phyloP scores from a whole-genome alignment of 1,284 basidiomycete genomes.

The Papiliotrema nemorosa region DNA sequence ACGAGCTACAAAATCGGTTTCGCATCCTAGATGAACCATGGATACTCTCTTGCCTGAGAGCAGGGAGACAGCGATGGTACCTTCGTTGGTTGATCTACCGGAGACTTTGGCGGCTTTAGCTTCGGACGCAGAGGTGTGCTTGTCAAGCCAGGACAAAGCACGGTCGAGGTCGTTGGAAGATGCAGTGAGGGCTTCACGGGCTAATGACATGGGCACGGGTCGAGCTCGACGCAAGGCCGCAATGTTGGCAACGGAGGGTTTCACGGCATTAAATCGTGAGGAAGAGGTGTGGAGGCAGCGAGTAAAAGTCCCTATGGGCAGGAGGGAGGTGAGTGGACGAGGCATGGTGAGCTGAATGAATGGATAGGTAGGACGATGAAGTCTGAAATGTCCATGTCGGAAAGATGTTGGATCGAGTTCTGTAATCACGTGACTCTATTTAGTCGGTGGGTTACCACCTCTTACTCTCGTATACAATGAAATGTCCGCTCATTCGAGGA shows the following conservation, averaged over 20 bases:
- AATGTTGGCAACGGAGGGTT: conserved; percentile 66
- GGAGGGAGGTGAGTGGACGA: background rate
- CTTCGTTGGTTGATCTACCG: conserved; percentile 68
- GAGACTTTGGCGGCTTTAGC: conserved; percentile 77
- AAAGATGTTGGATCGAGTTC: too few species aligned
- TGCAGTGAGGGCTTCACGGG: conserved; percentile 76
- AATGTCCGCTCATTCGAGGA: too few species aligned
- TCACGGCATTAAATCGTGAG: conserved; percentile 13
- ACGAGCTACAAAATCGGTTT: conserved; percentile 92
- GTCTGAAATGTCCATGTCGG: too few species aligned
- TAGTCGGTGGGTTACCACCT: too few species aligned
- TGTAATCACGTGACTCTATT: too few species aligned
- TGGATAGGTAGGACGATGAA: too few species aligned
- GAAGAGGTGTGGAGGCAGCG: conserved; percentile 19
- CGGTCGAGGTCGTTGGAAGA: conserved; percentile 69
- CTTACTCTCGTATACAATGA: too few species aligned
- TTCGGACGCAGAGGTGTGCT: conserved; percentile 55
- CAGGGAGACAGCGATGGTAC: conserved; percentile 71
- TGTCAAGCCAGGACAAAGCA: conserved; percentile 80
- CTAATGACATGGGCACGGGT: conserved; percentile 76
- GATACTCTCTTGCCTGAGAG: conserved; percentile 68
- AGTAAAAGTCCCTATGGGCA: background rate
- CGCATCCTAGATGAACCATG: conserved; percentile 91
- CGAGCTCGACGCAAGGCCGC: conserved; percentile 77
- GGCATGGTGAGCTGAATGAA: too few species aligned